Conservation (phyloP, 352 stramenopile genomes). For the Phytophthora meadii region DNA sequence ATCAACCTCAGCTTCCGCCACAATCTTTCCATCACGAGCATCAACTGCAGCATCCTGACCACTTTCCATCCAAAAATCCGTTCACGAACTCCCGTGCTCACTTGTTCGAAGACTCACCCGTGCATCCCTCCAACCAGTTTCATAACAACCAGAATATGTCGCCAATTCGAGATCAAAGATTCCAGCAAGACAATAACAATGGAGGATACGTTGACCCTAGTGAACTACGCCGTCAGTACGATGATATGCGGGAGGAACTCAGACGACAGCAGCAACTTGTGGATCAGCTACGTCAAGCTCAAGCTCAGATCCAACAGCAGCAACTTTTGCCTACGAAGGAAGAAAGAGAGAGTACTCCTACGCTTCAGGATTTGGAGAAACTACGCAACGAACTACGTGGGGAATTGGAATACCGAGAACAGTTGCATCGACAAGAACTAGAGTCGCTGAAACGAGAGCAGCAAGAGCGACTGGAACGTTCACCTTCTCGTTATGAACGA, state of each 20-base stretch:
- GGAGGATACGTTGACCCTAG: slow-evolving; percentile 1
- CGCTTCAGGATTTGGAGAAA: slow-evolving; percentile 63
- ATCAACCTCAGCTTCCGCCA: slow-evolving; percentile 9
- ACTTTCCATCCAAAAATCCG: slow-evolving; percentile 41
- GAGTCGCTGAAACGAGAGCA: slow-evolving; percentile 42
- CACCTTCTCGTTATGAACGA: slow-evolving; percentile 1
- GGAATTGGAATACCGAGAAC: slow-evolving; percentile 59
- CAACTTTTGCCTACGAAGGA: slow-evolving; percentile 16
- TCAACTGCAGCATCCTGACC: slow-evolving; percentile 8
- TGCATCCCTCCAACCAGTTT: slow-evolving; percentile 9
- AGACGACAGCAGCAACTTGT: slow-evolving; percentile 57
- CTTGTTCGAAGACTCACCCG: slow-evolving; percentile 54
- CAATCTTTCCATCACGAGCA: slow-evolving; percentile 1
- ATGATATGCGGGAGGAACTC: slow-evolving; percentile 63
- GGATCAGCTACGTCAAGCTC: slow-evolving; percentile 53
- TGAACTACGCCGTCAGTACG: slow-evolving; percentile 56
- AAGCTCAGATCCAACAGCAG: slow-evolving; percentile 53
- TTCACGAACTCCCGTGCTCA: slow-evolving; percentile 62
- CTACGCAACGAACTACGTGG: slow-evolving; percentile 59
- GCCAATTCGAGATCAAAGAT: slow-evolving; percentile 9
- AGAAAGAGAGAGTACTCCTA: slow-evolving; percentile 28
- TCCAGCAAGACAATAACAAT: slow-evolving; percentile 16
- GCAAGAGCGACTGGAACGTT: slow-evolving; percentile 23
- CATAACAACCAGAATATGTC: slow-evolving; percentile 28
- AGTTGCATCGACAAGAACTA: slow-evolving; percentile 55